Base-by-base conservation (phyloP, 2,329 filamentous ascomycete species). In the Aspergillus sp. region DNA sequence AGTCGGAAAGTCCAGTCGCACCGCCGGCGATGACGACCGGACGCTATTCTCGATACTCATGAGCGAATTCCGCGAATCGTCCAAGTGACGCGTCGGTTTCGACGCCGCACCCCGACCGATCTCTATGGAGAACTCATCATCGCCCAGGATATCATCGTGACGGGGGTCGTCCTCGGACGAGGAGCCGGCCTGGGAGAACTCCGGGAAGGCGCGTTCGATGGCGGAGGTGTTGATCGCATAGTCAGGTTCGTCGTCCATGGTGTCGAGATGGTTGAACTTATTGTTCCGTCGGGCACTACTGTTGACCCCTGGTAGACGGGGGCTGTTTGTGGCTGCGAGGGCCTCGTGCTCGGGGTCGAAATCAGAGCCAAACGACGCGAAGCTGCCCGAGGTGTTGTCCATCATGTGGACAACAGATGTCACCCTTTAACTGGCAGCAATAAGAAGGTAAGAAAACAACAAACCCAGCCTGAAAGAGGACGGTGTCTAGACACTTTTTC, bases 91-190 rank as follows among this genome's bases (percentile, higher is more conserved):
- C 49, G 52, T 50, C 10, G 52, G 52, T 51, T 62, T 71, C 50
- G 69, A 69, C 26, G 66, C 60, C 10, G 9, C 36, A 30, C 75
- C 79, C 46, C 81, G 72, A 41, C 76, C 78, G 30, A 79, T 60
- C 57, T 83, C 80, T 47, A 83, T 70, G 2, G 78, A 80, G 49
- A 75, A 67, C 44, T 69, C 71, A 43, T 73, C 70, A 36, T 75
- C 69, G 8, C 19, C 19, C 19, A 19, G 19, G 19, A 69, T 65
- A 3, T 60, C 60, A 46, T 66, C 64, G 12, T 60, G 9, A 12
- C 35, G 41, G 28, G 12, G 29, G 19, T 43, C 55, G 41, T 64
- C 61, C 42, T 73, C 70, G 41, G 67, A 66, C 29, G 68, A 70
- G 33, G 63, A 65, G 39, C 64, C 64, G 19, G 65, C 57, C 47